phyloP scores from a whole-genome alignment of 768 basidiomycete species.

The Myochromella boudieri region DNA sequence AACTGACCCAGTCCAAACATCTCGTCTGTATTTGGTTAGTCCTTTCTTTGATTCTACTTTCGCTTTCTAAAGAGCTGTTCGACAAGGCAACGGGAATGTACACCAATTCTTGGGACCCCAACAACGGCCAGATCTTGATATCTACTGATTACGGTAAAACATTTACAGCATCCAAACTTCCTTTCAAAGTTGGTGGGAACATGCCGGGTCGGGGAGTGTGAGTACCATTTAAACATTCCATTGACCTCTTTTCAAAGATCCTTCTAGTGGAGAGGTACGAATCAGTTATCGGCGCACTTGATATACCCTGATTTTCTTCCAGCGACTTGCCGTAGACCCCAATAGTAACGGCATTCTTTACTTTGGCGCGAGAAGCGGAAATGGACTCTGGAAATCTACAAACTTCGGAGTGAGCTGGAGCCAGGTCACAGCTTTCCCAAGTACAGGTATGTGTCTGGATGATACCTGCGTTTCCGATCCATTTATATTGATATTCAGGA shows the following conservation, averaged over 20 bases:
- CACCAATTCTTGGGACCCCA: constrained; percentile 62
- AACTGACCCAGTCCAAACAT: constrained; percentile 57
- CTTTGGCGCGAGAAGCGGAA: constrained; percentile 64
- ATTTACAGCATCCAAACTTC: constrained; percentile 48
- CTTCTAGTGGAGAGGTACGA: constrained; percentile 47
- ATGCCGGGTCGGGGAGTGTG: constrained; percentile 69
- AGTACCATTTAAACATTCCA: constrained; percentile 15
- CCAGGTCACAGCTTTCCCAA: constrained; percentile 59
- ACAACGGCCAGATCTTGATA: constrained; percentile 61
- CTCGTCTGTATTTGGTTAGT: constrained; percentile 51
- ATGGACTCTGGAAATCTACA: constrained; percentile 68
- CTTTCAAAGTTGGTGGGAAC: constrained; percentile 70
- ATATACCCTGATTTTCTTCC: background rate
- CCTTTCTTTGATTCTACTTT: background rate
- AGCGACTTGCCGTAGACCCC: constrained; percentile 66
- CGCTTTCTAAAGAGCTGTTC: too few species aligned
- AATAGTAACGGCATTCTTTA: constrained; percentile 60
- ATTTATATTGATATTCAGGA: constrained; percentile 28
- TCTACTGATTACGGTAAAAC: constrained; percentile 60
- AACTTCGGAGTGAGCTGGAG: constrained; percentile 59
- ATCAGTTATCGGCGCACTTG: background rate
- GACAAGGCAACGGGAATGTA: constrained; percentile 57
- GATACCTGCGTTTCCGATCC: background rate
- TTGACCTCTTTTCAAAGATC: too few species aligned
- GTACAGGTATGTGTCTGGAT: constrained; percentile 41